Conservation (phyloP, 306 rosid genomes). For the Pterocarpus santalinus region DNA sequence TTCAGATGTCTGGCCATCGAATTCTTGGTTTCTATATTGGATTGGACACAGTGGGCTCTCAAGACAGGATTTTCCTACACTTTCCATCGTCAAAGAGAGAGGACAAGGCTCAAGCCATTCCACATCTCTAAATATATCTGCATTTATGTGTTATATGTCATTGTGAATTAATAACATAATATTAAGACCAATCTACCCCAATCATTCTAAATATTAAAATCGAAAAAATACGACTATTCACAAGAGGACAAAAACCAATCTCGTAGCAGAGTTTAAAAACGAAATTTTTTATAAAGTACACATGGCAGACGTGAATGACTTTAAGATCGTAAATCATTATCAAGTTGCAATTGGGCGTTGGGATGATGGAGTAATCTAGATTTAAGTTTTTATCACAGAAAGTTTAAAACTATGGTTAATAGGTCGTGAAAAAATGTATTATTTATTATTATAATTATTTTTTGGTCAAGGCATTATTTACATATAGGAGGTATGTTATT, state of each 20-base stretch:
- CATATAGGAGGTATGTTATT: no score
- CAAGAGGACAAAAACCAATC: constrained; percentile 5
- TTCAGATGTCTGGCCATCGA: constrained; percentile 1
- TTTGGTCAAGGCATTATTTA: no score
- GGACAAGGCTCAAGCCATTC: constrained; percentile 5
- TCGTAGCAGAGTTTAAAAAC: neutral
- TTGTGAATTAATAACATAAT: constrained; percentile 12
- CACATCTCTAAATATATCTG: constrained; percentile 17
- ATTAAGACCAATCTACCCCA: neutral
- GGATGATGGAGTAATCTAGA: neutral
- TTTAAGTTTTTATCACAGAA: no score
- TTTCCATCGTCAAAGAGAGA: constrained; percentile 46
- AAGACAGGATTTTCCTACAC: constrained; percentile 39
- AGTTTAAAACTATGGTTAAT: no score
- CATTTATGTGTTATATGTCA: neutral
- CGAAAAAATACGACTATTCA: neutral
- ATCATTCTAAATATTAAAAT: constrained; percentile 29
- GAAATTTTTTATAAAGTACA: neutral
- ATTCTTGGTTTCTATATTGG: constrained; percentile 38
- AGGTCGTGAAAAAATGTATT: no score
- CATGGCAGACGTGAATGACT: neutral
- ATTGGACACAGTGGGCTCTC: constrained; percentile 33
- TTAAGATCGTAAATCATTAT: neutral
- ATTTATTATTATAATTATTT: no score
- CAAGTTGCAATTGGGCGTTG: no score